A percentile compares a stretch with the other conserved stretches of the same genome.
phyloP scores from a whole-genome alignment of 164 flowering plant genomes.

The Pachysandra terminalis region DNA sequence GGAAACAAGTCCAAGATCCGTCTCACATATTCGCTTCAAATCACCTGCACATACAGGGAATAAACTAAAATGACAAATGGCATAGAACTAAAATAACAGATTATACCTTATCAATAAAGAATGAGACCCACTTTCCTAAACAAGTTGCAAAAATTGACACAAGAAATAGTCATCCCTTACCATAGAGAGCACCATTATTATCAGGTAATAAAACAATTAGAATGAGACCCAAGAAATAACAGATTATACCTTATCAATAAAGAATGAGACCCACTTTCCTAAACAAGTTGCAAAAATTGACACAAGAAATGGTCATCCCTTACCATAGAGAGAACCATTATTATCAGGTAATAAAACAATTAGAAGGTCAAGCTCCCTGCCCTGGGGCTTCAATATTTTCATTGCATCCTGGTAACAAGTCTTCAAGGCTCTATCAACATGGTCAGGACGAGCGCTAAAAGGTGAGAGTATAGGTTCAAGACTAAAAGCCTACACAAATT shows the following conservation, averaged over 20 bases:
- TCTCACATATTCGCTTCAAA: conserved; percentile 39
- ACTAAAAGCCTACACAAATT: conserved; percentile 21
- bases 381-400: conserved; percentile 23
- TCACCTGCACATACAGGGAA: conserved; percentile 26
- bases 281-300: background rate
- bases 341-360: conserved; percentile 40
- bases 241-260: background rate
- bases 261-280: background rate
- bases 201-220: conserved; percentile 39
- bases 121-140: background rate
- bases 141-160: background rate
- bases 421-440: conserved; percentile 33
- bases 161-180: conserved; percentile 13
- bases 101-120: background rate
- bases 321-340: conserved; percentile 41
- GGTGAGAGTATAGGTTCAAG: conserved; percentile 28
- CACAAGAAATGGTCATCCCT: background rate
- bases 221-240: conserved; percentile 6
- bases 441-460: conserved; percentile 31
- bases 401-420: conserved; percentile 30
- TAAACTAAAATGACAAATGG: background rate
- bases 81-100: too few relatives aligned
- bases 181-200: conserved; percentile 38
- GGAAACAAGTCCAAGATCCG: conserved; percentile 40
- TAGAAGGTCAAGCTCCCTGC: conserved; percentile 34